Evolutionary conservation across 140 eudicot species (phyloP).

Genomic region (Senecio squalidus): DNA sequence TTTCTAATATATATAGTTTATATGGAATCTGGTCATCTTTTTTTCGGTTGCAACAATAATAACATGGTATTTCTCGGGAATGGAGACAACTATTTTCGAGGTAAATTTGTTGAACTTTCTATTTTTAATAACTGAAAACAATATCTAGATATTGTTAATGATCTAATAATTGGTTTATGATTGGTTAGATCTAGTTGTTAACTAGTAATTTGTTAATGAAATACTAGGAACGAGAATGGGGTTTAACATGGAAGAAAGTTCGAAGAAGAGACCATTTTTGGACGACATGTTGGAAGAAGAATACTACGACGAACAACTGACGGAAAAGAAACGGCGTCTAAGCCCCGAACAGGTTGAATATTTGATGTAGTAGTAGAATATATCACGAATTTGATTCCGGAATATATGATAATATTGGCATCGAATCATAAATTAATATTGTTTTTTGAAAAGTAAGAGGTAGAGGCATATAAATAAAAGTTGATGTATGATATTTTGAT

Average conservation of each 20-base stretch:
- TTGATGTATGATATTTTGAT: constrained; percentile 15
- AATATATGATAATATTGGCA: constrained; percentile 20
- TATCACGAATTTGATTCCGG: constrained; percentile 15
- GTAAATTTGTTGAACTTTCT: no score
- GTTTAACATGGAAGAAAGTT: constrained; percentile 58
- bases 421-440: constrained; percentile 10
- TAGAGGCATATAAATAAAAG: not conserved
- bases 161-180: not conserved
- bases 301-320: constrained; percentile 80
- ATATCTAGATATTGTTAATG: not conserved
- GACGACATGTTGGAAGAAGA: constrained; percentile 82
- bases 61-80: constrained; percentile 73
- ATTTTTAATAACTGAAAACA: no score
- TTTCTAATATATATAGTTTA: constrained; percentile 11
- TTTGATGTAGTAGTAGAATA: no score
- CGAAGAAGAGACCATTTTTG: constrained; percentile 72
- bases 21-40: constrained; percentile 68
- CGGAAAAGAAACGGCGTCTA: constrained; percentile 91
- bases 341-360: constrained; percentile 73
- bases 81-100: constrained; percentile 55
- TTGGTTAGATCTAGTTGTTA: no score
- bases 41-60: constrained; percentile 52
- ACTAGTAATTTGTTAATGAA: not conserved
- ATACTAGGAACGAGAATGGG: constrained; percentile 51
- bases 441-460: not conserved